A percentile compares a stretch with the other conserved stretches of the same genome.
Evolutionary conservation across 495 filamentous ascomycete species (phyloP).

Genomic region (Neurospora sp.): DNA sequence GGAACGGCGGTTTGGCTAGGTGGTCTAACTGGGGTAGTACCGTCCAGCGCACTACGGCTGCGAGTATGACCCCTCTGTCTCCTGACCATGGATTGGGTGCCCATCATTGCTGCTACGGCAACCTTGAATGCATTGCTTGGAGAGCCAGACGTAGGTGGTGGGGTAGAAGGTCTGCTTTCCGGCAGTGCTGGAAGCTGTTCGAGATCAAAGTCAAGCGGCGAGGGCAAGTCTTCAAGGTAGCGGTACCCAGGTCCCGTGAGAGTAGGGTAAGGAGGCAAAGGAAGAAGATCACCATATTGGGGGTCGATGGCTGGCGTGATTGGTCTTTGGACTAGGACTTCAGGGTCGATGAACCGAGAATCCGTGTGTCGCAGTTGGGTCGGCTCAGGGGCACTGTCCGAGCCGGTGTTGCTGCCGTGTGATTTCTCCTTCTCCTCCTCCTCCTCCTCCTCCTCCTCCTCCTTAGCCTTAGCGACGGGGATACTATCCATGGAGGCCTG

Average conservation of each 20-base stretch:
- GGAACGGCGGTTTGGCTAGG: conserved; percentile 45
- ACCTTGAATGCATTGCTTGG: not conserved
- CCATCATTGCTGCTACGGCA: not conserved
- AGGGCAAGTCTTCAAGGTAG: conserved; percentile 8
- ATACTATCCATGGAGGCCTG: conserved; percentile 13
- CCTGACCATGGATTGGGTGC: not conserved
- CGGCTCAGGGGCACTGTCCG: conserved; percentile 2
- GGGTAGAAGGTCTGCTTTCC: conserved; percentile 40
- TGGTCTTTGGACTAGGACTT: conserved; percentile 34
- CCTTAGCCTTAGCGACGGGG: conserved; percentile 12
- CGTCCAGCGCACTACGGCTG: conserved; percentile 26
- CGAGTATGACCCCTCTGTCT: conserved; percentile 24
- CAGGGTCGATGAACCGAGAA: conserved; percentile 37
- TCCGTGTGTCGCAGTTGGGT: conserved; percentile 18
- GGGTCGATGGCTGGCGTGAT: conserved; percentile 49
- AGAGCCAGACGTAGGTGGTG: conserved; percentile 9
- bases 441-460: conserved; percentile 13
- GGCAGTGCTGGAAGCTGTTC: conserved; percentile 35
- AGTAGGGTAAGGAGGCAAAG: conserved; percentile 33
- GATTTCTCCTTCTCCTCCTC: conserved; percentile 4
- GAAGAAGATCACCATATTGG: conserved; percentile 43
- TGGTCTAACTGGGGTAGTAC: conserved; percentile 24
- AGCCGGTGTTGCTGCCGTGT: not conserved
- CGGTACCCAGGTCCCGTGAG: conserved; percentile 36
- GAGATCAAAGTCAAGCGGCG: conserved; percentile 6